Conservation (phyloP, 345 rosid genomes). For the Hevea brasiliensis region DNA sequence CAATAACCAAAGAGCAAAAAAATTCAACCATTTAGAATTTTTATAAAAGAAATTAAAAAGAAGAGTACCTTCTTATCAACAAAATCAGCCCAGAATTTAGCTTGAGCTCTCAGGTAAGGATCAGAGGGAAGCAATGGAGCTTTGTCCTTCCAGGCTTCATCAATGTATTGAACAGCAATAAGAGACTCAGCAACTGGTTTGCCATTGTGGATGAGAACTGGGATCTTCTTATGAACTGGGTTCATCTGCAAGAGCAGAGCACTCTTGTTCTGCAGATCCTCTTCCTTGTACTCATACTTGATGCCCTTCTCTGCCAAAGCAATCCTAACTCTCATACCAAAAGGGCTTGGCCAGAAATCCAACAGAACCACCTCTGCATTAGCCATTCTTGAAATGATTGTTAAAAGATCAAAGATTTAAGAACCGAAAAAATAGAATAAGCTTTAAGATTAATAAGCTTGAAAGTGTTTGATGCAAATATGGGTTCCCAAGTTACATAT, state of each 20-base stretch:
- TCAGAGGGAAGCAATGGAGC: background rate
- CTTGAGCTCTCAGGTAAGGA: slow-evolving; percentile 1
- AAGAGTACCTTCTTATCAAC: slow-evolving; percentile 7
- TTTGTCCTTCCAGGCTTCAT: background rate
- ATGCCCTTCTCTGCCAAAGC: slow-evolving; percentile 4
- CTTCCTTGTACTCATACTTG: background rate
- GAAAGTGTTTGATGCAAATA: too few relatives aligned
- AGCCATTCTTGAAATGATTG: background rate
- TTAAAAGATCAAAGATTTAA: too few relatives aligned
- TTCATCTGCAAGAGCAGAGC: slow-evolving; percentile 4
- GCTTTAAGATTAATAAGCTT: too few relatives aligned
- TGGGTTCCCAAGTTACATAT: too few relatives aligned
- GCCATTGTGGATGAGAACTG: slow-evolving; percentile 10
- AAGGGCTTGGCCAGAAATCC: slow-evolving; percentile 17
- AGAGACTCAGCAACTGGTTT: slow-evolving; percentile 10
- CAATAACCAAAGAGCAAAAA: background rate
- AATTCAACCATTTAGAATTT: too few relatives aligned
- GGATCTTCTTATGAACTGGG: slow-evolving; percentile 15
- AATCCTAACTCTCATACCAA: slow-evolving; percentile 1
- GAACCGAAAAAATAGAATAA: too few relatives aligned
- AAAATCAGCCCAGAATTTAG: slow-evolving; percentile 16
- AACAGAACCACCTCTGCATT: background rate
- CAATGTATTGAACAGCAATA: slow-evolving; percentile 10
- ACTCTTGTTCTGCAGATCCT: slow-evolving; percentile 1
- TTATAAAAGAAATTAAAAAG: too few relatives aligned